Percentiles rank a stretch among this genome's conserved stretches.
phyloP scores from a whole-genome alignment of 352 stramenopile species.

The Pythium aristosporum region DNA sequence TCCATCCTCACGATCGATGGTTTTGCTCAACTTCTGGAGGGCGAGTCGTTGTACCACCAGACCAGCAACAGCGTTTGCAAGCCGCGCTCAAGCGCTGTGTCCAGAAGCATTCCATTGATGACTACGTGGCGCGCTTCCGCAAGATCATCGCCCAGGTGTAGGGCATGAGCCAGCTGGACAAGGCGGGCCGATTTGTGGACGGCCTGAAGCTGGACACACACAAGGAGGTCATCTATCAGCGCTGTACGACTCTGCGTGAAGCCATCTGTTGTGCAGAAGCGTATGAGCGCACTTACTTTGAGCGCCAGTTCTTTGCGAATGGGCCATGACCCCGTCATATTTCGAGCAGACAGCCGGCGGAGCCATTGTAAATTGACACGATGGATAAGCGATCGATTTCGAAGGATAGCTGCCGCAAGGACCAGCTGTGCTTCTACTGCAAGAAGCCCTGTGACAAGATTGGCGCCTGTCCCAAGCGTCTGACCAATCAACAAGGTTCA shows the following conservation, averaged over 20 bases:
- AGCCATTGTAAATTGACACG: not conserved
- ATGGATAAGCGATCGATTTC: not conserved
- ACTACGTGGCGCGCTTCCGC: conserved; percentile 28
- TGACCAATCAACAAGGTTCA: not conserved
- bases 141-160: conserved; percentile 27
- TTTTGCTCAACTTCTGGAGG: conserved; percentile 12
- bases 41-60: conserved; percentile 26
- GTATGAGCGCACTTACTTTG: conserved; percentile 15
- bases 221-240: conserved; percentile 19
- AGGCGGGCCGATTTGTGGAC: conserved; percentile 25
- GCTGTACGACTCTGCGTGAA: conserved; percentile 7
- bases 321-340: not conserved
- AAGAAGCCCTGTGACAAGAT: not conserved
- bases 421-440: not conserved
- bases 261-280: conserved; percentile 12
- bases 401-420: not conserved
- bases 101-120: conserved; percentile 6
- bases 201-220: conserved; percentile 16
- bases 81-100: conserved; percentile 13
- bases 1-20: conserved; percentile 8
- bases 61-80: conserved; percentile 28
- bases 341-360: not conserved
- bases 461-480: not conserved
- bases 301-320: conserved; percentile 2
- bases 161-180: conserved; percentile 26